Conservation (phyloP, 75 land plant species). For the Selaginella tamariscina region DNA sequence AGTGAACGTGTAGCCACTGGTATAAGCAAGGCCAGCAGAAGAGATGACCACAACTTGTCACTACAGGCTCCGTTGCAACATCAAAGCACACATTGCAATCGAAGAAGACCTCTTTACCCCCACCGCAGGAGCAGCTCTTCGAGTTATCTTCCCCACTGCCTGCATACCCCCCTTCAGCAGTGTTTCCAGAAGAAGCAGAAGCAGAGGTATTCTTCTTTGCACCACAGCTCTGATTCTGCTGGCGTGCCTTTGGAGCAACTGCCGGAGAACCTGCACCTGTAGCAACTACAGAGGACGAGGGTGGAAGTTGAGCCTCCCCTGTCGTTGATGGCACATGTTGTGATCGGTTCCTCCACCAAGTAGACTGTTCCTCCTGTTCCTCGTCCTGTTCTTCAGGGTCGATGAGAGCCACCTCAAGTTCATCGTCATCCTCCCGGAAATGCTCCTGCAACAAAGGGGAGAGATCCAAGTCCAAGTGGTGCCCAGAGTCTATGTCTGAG, state of each 20-base stretch:
- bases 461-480: background rate
- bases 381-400: background rate
- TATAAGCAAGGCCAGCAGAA: constrained; percentile 89
- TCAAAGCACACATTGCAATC: constrained; percentile 86
- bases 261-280: background rate
- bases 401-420: background rate
- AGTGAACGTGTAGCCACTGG: constrained; percentile 62
- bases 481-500: background rate
- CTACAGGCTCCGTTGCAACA: constrained; percentile 62
- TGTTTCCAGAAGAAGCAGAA: background rate
- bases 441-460: background rate
- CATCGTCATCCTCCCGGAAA: background rate
- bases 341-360: background rate
- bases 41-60: constrained; percentile 76
- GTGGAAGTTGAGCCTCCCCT: too few species aligned
- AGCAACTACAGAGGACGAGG: background rate
- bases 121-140: background rate
- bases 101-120: constrained; percentile 19
- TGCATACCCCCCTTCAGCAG: background rate
- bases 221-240: background rate
- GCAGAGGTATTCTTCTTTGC: background rate
- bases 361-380: background rate
- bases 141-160: background rate
- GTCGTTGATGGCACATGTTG: background rate
- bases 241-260: background rate